phyloP scores from a whole-genome alignment of 257 asterid genomes.

The Nicotiana undulata region DNA sequence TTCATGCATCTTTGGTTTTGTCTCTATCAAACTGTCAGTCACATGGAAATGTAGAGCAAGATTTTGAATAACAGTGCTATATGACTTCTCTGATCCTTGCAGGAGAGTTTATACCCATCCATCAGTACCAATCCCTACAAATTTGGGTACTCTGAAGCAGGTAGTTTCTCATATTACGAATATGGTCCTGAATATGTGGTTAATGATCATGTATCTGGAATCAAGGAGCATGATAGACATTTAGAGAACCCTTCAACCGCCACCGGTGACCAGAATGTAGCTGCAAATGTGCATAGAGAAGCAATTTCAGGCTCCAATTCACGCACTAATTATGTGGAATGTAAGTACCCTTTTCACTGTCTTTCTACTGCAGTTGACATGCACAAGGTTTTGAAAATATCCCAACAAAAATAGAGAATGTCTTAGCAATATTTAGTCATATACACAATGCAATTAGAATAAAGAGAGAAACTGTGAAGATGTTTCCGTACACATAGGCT shows the following conservation, averaged over 20 bases:
- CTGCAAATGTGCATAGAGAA: slow-evolving; percentile 26
- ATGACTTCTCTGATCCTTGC: slow-evolving; percentile 27
- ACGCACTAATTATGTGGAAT: slow-evolving; percentile 46
- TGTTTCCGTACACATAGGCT: neutral
- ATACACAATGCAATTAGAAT: neutral
- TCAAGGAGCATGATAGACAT: slow-evolving; percentile 37
- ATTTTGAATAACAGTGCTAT: neutral
- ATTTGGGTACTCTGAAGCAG: slow-evolving; percentile 59
- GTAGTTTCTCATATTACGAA: slow-evolving; percentile 54
- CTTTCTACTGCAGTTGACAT: neutral
- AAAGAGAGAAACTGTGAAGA: neutral
- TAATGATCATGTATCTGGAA: slow-evolving; percentile 31
- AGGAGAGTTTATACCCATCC: slow-evolving; percentile 66
- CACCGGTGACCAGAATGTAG: slow-evolving; percentile 13
- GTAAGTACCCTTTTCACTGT: slow-evolving; percentile 36
- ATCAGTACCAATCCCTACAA: slow-evolving; percentile 53
- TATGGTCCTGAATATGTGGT: slow-evolving; percentile 50
- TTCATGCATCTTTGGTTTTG: neutral
- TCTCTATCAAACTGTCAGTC: neutral
- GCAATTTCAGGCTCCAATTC: slow-evolving; percentile 34
- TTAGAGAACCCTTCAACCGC: slow-evolving; percentile 42
- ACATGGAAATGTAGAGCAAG: neutral
- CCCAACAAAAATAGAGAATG: neutral
- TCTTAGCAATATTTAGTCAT: neutral
- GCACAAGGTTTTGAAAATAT: neutral